Conservation (phyloP, 2,329 filamentous ascomycete genomes). For the Epichloe sibirici region DNA sequence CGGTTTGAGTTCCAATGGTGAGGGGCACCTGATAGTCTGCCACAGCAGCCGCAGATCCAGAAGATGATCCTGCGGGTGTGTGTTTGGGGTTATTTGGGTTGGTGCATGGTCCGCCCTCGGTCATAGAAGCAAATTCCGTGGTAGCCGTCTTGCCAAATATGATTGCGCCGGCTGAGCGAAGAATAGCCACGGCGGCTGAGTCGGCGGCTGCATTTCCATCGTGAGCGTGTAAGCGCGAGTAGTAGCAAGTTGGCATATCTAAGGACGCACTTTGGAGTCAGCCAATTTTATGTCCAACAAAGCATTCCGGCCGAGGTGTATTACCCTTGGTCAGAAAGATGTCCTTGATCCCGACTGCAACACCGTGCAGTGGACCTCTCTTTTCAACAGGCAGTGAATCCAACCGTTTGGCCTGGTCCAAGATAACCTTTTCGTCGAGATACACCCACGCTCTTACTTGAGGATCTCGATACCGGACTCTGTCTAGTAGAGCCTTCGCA, state of each 20-base stretch:
- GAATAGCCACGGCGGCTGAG: slow-evolving; percentile 36
- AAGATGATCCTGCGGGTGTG: slow-evolving; percentile 56
- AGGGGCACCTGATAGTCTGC: slow-evolving; percentile 51
- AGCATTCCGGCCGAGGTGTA: not conserved
- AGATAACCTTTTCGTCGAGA: slow-evolving; percentile 31
- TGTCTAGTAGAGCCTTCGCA: slow-evolving; percentile 32
- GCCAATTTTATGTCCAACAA: not conserved
- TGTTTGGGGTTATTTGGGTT: slow-evolving; percentile 55
- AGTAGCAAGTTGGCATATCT: slow-evolving; percentile 45
- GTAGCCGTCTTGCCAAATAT: slow-evolving; percentile 42
- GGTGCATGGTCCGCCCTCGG: slow-evolving; percentile 39
- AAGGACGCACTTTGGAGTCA: not conserved
- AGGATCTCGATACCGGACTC: slow-evolving; percentile 30
- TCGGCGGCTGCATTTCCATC: slow-evolving; percentile 34
- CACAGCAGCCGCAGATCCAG: slow-evolving; percentile 54
- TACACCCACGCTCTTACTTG: slow-evolving; percentile 39
- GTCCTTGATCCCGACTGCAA: slow-evolving; percentile 49
- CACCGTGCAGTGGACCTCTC: slow-evolving; percentile 43
- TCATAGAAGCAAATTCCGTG: slow-evolving; percentile 50
- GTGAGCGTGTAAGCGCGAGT: slow-evolving; percentile 39
- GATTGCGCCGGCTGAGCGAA: slow-evolving; percentile 42
- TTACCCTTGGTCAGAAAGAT: slow-evolving; percentile 43
- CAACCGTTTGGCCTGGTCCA: slow-evolving; percentile 35
- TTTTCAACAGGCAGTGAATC: slow-evolving; percentile 34
- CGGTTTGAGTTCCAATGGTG: slow-evolving; percentile 52